Evolutionary conservation across 192 early-diverging fungal species (phyloP).

Genomic region (Backusella parvicylindrica): DNA sequence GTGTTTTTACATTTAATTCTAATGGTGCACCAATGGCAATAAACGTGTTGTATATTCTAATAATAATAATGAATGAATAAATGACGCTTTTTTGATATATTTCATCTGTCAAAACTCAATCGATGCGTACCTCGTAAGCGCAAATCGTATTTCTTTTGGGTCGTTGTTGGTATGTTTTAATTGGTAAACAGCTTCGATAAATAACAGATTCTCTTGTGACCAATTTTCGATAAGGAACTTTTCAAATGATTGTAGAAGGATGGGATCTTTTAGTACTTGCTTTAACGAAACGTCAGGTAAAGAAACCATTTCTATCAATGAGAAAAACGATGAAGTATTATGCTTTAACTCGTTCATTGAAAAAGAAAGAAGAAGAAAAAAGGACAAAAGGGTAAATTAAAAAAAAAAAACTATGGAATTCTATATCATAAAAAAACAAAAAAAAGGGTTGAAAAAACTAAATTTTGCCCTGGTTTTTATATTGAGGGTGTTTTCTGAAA

Average conservation of each 20-base stretch:
- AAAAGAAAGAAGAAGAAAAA: background rate
- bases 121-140: slow-evolving; percentile 17
- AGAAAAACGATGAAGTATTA: background rate
- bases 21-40: slow-evolving; percentile 17
- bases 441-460: background rate
- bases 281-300: background rate
- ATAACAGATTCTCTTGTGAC: slow-evolving; percentile 33
- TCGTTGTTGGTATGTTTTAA: slow-evolving; percentile 15
- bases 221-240: slow-evolving; percentile 5
- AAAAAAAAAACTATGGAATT: background rate
- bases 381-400: background rate
- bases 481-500: background rate
- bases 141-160: background rate
- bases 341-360: background rate
- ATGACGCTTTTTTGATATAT: background rate
- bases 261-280: slow-evolving; percentile 13
- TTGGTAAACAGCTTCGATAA: slow-evolving; percentile 32
- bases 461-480: background rate
- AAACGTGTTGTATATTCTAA: slow-evolving; percentile 35
- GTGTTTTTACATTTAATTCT: slow-evolving; percentile 24
- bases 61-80: background rate
- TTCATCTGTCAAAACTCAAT: background rate
- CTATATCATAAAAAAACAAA: background rate
- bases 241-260: slow-evolving; percentile 13
- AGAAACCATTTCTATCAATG: background rate